Percentiles rank a stretch among this genome's conserved stretches.
phyloP scores from a whole-genome alignment of 73 alveolate genomes.

The Stentor coeruleus region DNA sequence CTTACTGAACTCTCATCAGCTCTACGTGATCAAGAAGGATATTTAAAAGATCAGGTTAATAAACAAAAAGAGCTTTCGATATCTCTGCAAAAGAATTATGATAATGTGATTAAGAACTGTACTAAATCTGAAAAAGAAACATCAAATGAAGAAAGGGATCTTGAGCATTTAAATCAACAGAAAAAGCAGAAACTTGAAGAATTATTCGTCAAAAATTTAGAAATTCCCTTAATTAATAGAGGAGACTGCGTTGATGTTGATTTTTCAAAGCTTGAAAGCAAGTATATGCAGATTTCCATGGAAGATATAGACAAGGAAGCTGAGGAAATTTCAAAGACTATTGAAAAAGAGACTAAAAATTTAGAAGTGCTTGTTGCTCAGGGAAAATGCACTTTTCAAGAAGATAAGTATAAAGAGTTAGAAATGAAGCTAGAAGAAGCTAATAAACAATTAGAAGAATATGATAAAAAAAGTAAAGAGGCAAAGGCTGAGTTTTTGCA shows the following conservation, averaged over 20 bases:
- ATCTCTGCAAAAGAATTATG: constrained; percentile 36
- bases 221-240: constrained; percentile 36
- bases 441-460: constrained; percentile 55
- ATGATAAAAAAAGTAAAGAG: constrained; percentile 51
- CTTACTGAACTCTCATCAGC: constrained; percentile 31
- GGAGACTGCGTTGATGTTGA: constrained; percentile 42
- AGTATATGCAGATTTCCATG: constrained; percentile 12
- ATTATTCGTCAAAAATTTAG: constrained; percentile 57
- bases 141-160: constrained; percentile 52
- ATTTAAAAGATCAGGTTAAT: constrained; percentile 41
- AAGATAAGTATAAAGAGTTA: constrained; percentile 64
- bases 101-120: constrained; percentile 33
- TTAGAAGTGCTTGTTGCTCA: constrained; percentile 52
- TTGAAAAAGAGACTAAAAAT: constrained; percentile 58
- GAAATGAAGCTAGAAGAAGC: constrained; percentile 60
- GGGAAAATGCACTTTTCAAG: constrained; percentile 60
- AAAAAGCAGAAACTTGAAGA: constrained; percentile 50
- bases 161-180: constrained; percentile 44
- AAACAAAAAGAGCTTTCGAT: constrained; percentile 46
- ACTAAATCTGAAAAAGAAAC: constrained; percentile 48
- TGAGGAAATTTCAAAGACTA: constrained; percentile 31
- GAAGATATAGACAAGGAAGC: constrained; percentile 36
- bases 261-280: constrained; percentile 35
- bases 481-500: constrained; percentile 50
- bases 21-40: constrained; percentile 46